phyloP scores from a whole-genome alignment of 805 yeast species.

The Spathaspora boniae region DNA sequence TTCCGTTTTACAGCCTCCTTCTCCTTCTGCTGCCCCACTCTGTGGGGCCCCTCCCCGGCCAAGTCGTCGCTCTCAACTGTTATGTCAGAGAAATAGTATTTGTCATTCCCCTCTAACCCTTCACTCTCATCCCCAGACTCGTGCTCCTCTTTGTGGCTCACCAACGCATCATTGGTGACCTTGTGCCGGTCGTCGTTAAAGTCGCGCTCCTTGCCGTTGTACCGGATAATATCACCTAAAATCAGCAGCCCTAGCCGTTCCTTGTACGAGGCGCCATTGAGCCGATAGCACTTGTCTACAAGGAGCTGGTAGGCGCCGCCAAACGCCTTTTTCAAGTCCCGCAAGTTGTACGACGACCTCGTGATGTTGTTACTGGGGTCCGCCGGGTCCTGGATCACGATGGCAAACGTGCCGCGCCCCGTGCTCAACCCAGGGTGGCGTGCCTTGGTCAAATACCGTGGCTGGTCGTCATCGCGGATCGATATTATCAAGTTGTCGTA shows the following conservation, averaged over 20 bases:
- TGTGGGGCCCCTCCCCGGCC: too few relatives aligned
- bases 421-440: constrained; percentile 49
- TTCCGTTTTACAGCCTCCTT: too few relatives aligned
- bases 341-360: constrained; percentile 75
- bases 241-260: constrained; percentile 68
- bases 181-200: constrained; percentile 69
- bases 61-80: constrained; percentile 34
- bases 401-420: constrained; percentile 51
- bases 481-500: constrained; percentile 76
- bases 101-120: constrained; percentile 35
- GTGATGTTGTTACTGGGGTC: constrained; percentile 82
- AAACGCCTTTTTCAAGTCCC: constrained; percentile 80
- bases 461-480: constrained; percentile 53
- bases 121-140: constrained; percentile 27
- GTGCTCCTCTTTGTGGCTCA: constrained; percentile 24
- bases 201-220: constrained; percentile 70
- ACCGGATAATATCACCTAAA: constrained; percentile 74
- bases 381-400: constrained; percentile 86
- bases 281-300: constrained; percentile 69
- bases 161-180: constrained; percentile 58
- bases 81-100: constrained; percentile 42
- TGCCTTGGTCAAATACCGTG: constrained; percentile 61
- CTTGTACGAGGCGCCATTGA: constrained; percentile 63
- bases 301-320: constrained; percentile 82
- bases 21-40: constrained; percentile 8